A percentile compares a stretch with the other conserved stretches of the same genome.
Evolutionary conservation across 139 green algal genomes (phyloP).

Genomic region (Picochlorum sp.): DNA sequence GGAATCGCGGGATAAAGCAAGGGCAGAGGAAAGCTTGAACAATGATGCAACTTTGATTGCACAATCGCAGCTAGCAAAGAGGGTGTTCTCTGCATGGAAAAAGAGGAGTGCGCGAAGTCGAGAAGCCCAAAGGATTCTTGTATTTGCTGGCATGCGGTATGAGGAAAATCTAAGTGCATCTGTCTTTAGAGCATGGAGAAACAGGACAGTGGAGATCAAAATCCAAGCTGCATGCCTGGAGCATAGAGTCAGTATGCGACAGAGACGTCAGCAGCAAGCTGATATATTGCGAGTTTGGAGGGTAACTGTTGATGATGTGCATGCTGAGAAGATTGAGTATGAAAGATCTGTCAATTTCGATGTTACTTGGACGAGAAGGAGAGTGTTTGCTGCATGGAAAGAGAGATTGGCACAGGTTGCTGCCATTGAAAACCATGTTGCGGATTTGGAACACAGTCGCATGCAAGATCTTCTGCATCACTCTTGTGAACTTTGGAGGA

Average conservation of each 20-base stretch:
- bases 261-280: neutral
- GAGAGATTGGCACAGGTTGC: too few species aligned
- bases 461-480: neutral
- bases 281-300: neutral
- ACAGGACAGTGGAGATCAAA: neutral
- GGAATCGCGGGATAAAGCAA: neutral
- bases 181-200: constrained; percentile 3
- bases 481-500: neutral
- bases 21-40: neutral
- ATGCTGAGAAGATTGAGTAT: neutral
- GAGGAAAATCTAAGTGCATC: neutral
- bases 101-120: neutral
- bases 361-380: too few species aligned
- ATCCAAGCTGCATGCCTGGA: neutral
- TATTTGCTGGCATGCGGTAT: neutral
- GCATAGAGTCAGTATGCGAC: neutral
- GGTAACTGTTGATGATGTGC: neutral
- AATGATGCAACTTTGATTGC: neutral
- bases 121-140: neutral
- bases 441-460: too few species aligned
- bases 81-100: constrained; percentile 16
- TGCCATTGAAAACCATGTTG: too few species aligned
- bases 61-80: neutral
- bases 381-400: too few species aligned
- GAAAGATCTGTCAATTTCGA: neutral